A percentile compares a stretch with the other conserved stretches of the same genome.
Evolutionary conservation across 2,329 filamentous ascomycete species (phyloP).

Genomic region (Colletotrichum higginsianum): DNA sequence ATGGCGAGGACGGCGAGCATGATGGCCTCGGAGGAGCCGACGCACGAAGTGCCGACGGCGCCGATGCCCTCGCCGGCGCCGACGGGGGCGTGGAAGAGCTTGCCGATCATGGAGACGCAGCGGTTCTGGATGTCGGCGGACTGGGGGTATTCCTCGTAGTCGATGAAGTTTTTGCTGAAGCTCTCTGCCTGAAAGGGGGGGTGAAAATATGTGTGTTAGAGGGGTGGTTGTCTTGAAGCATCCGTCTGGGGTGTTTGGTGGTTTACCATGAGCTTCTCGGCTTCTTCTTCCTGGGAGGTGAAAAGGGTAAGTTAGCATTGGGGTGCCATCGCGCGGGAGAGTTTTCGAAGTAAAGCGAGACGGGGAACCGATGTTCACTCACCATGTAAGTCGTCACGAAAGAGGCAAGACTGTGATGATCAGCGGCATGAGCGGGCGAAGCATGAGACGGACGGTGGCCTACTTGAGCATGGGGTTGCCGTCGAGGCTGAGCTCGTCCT

Average conservation of each 20-base stretch:
- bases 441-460: conserved; percentile 43
- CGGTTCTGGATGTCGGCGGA: conserved; percentile 91
- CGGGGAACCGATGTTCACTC: conserved; percentile 46
- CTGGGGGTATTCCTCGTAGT: conserved; percentile 88
- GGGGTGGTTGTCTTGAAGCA: neutral
- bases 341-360: neutral
- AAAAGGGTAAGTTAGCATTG: conserved; percentile 30
- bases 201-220: no score
- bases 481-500: conserved; percentile 92
- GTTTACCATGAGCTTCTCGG: conserved; percentile 88
- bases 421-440: neutral
- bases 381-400: conserved; percentile 99
- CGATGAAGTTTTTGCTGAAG: conserved; percentile 96
- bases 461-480: conserved; percentile 91
- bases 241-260: neutral
- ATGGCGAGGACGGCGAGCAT: conserved; percentile 89
- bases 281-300: conserved; percentile 83
- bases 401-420: conserved; percentile 77
- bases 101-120: conserved; percentile 91
- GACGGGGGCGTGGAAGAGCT: conserved; percentile 85
- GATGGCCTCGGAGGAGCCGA: conserved; percentile 92
- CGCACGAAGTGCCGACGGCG: conserved; percentile 88
- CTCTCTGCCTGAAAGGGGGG: conserved; percentile 68
- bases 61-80: conserved; percentile 66
- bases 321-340: neutral